Evolutionary conservation across 257 asterid species (phyloP).

Genomic region (Nicotiana attenuata): DNA sequence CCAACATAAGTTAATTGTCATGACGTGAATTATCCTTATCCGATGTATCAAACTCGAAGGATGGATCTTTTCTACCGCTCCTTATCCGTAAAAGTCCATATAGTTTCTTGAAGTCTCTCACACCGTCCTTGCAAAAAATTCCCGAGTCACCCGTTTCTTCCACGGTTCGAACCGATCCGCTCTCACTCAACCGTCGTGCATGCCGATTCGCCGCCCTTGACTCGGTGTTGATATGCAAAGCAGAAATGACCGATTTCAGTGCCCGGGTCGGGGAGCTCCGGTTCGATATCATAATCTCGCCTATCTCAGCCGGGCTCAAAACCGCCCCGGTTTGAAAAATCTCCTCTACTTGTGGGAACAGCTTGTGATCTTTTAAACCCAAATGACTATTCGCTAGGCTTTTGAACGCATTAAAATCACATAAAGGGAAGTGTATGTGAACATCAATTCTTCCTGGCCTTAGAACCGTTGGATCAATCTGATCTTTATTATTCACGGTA

Average conservation of each 20-base stretch:
- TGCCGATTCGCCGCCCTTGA: slow-evolving; percentile 32
- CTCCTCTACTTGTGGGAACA: slow-evolving; percentile 75
- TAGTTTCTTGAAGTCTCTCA: slow-evolving; percentile 62
- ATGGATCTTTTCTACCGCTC: slow-evolving; percentile 47
- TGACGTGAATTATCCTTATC: slow-evolving; percentile 42
- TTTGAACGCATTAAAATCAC: slow-evolving; percentile 73
- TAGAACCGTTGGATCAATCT: slow-evolving; percentile 48
- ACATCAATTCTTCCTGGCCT: slow-evolving; percentile 89
- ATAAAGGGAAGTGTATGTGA: slow-evolving; percentile 68
- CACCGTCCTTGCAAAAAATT: slow-evolving; percentile 33
- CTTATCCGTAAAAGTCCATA: slow-evolving; percentile 61
- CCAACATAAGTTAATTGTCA: neutral
- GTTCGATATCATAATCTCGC: slow-evolving; percentile 81
- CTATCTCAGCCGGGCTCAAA: slow-evolving; percentile 76
- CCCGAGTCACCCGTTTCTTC: slow-evolving; percentile 47
- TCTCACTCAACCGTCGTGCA: slow-evolving; percentile 36
- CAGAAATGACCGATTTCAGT: slow-evolving; percentile 65
- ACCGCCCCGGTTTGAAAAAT: slow-evolving; percentile 69
- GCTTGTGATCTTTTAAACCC: slow-evolving; percentile 74
- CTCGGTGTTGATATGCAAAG: slow-evolving; percentile 50
- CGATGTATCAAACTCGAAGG: slow-evolving; percentile 38
- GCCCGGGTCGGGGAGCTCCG: slow-evolving; percentile 89
- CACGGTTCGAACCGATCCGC: slow-evolving; percentile 36
- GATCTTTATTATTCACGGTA: slow-evolving; percentile 67
- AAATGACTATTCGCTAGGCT: slow-evolving; percentile 61